Evolutionary conservation across 176 grass and related monocot genomes (phyloP), one percentile per base, ranked within the genome.

Genomic region (Rhynchospora tenuis): DNA sequence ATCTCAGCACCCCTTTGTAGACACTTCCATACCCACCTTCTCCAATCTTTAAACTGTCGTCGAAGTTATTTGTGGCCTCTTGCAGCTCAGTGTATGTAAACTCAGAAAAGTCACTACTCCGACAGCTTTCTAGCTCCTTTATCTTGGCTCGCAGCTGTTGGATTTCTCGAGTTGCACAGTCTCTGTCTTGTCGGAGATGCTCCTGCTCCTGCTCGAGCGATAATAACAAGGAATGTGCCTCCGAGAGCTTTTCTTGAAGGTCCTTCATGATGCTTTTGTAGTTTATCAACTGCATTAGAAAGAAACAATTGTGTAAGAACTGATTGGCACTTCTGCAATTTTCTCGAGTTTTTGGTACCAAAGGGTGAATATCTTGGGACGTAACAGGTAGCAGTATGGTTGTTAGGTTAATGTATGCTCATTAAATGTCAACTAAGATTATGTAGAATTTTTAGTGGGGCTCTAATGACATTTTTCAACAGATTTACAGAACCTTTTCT

Each of bases 11-110:
- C 9, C 80, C 80, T 46, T 45, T 83, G 59, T 83, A 83, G 3
- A 83, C 80, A 48, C 80, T 68, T 51, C 80, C 80, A 52, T 83
- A 83, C 12, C 80, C 80, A 20, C 80, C 80, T 83, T 83, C 80
- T 83, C 80, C 80, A 48, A 83, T 83, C 80, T 83, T 83, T 0
- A 83, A 64, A 45, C 44, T 50, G 11, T 83, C 80, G 27, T 83
- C 59, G 80, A 83, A 83, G 42, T 83, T 83, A 57, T 83, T 66
- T 47, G 80, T 69, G 29, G 80, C 80, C 26, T 83, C 60, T 59
- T 83, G 26, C 15, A 83, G 20, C 29, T 83, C 80, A 7, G 8
- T 15, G 28, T 83, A 55, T 22, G 80, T 51, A 33, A 67, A 83
- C 58, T 83, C 80, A 9, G 59, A 83, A 59, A 83, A 83, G 80